A percentile compares a stretch with the other conserved stretches of the same genome.
Conservation (phyloP, 1,284 basidiomycete genomes). For the Cryptococcus jaspeensis region DNA sequence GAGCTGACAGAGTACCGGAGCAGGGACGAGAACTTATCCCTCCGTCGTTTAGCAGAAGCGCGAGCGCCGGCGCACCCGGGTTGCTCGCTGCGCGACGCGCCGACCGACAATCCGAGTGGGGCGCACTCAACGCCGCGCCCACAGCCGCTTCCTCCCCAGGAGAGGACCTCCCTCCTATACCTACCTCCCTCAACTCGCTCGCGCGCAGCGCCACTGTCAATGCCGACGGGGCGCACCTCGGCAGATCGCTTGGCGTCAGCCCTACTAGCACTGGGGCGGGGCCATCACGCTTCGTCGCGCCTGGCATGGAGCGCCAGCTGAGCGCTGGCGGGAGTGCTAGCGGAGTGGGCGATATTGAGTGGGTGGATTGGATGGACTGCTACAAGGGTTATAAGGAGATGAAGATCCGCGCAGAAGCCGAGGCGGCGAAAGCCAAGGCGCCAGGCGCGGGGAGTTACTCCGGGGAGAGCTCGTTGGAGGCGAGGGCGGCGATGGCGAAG, state of each 20-base stretch:
- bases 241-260: slow-evolving; percentile 6
- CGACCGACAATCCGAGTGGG: slow-evolving; percentile 30
- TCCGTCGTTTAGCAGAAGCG: slow-evolving; percentile 33
- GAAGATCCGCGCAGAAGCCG: slow-evolving; percentile 52
- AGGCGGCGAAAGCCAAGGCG: slow-evolving; percentile 12
- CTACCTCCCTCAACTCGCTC: too few relatives aligned
- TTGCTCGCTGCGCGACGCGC: slow-evolving; percentile 29
- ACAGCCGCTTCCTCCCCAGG: slow-evolving; percentile 27
- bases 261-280: slow-evolving; percentile 14
- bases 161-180: slow-evolving; percentile 22
- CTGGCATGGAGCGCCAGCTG: slow-evolving; percentile 33
- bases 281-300: slow-evolving; percentile 15
- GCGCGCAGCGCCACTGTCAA: too few relatives aligned
- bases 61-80: slow-evolving; percentile 32
- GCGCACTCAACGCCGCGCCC: slow-evolving; percentile 1
- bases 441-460: not conserved
- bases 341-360: slow-evolving; percentile 54
- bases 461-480: not conserved
- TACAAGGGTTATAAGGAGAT: slow-evolving; percentile 59
- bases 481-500: not conserved
- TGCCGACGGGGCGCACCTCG: not conserved
- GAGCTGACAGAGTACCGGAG: slow-evolving; percentile 1
- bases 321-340: slow-evolving; percentile 30
- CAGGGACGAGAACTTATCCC: slow-evolving; percentile 18
- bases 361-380: slow-evolving; percentile 61